phyloP scores from a whole-genome alignment of 2,329 filamentous ascomycete species.

The Beauveria rudraprayagi region DNA sequence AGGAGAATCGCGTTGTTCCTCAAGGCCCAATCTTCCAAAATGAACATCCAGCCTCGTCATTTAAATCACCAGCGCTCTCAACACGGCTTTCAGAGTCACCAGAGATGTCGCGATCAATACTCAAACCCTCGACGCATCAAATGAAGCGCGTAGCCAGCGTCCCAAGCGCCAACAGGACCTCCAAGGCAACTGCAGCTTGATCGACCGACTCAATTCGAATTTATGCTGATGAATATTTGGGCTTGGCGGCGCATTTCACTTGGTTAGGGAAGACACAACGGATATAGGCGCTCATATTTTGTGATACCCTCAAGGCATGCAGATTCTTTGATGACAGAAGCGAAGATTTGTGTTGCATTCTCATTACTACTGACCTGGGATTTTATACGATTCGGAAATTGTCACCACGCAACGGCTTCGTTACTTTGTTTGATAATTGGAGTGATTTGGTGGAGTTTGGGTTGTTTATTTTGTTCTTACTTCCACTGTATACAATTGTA shows the following conservation, averaged over 20 bases:
- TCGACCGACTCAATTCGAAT: conserved; percentile 6
- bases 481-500: background rate
- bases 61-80: conserved; percentile 20
- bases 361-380: conserved; percentile 6
- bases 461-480: conserved; percentile 2
- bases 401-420: background rate
- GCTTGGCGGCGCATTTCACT: conserved; percentile 2
- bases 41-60: background rate
- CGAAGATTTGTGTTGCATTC: conserved; percentile 11
- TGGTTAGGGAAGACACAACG: background rate
- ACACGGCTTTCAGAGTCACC: conserved; percentile 32
- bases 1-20: conserved; percentile 5
- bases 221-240: conserved; percentile 3
- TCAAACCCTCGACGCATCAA: conserved; percentile 24
- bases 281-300: conserved; percentile 17
- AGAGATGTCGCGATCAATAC: conserved; percentile 33
- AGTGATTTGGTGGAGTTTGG: conserved; percentile 6
- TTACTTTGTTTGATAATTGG: background rate
- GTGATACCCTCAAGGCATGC: conserved; percentile 30
- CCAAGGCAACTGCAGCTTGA: conserved; percentile 29
- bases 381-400: background rate
- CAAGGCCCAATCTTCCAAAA: conserved; percentile 9
- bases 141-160: conserved; percentile 27
- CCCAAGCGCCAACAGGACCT: conserved; percentile 23
- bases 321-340: conserved; percentile 16